Conservation (phyloP, 2,329 filamentous ascomycete species). For the Apiospora koreana region DNA sequence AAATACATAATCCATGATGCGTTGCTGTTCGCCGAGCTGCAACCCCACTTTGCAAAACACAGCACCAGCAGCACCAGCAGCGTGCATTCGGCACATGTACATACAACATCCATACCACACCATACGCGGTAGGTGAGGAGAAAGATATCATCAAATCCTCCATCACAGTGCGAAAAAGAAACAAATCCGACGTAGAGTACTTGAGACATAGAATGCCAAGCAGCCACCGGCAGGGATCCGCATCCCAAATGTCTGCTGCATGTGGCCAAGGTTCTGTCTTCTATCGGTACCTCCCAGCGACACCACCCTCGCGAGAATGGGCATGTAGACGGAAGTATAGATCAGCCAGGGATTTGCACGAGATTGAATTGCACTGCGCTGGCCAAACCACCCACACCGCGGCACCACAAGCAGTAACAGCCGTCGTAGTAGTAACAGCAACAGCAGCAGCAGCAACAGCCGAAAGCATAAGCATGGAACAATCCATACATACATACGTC, state of each 20-base stretch:
- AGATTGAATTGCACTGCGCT: constrained; percentile 8
- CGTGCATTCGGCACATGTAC: constrained; percentile 3
- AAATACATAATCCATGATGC: constrained; percentile 5
- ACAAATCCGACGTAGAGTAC: neutral
- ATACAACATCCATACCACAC: neutral
- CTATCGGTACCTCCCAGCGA: neutral
- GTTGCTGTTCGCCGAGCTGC: constrained; percentile 1
- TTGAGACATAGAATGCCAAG: constrained; percentile 7
- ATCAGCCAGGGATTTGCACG: constrained; percentile 8
- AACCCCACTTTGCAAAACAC: constrained; percentile 4
- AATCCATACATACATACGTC: constrained; percentile 6
- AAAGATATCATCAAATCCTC: neutral
- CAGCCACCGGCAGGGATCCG: neutral
- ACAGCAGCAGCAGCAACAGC: too few relatives aligned
- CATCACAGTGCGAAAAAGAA: neutral
- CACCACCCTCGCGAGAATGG: neutral
- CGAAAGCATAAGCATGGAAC: neutral
- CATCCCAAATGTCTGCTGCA: constrained; percentile 6
- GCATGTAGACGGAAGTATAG: constrained; percentile 8
- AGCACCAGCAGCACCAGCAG: neutral
- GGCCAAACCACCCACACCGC: constrained; percentile 4
- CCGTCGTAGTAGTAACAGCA: neutral
- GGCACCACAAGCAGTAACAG: neutral
- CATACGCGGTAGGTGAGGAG: neutral
- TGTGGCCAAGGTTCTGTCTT: constrained; percentile 6